Evolutionary conservation across 2,329 filamentous ascomycete species (phyloP), one percentile per base, ranked within the genome.

Genomic region (Reticulascus tulasneorum): DNA sequence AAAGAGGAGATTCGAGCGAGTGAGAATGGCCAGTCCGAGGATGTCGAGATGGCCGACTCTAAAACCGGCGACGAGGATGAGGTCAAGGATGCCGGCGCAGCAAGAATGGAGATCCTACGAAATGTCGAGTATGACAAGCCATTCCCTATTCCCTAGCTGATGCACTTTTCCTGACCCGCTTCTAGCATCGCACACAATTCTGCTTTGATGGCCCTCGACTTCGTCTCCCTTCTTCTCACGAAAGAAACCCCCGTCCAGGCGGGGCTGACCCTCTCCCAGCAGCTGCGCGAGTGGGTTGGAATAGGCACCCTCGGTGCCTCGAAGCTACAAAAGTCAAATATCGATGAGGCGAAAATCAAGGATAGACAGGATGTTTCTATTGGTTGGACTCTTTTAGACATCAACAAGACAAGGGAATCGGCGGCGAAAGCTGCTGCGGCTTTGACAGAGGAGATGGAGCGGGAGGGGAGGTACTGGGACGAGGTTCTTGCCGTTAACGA

Each of bases 381-480:
- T 4, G 90, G 89, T 22, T 91, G 87, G 76, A 83, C 86, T 35
- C 68, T 93, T 44, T 79, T 90, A 51, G 83, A 82, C 29, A 78
- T 95, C 47, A 81, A 85, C 49, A 75, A 77, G 22, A 82, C 85
- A 4, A 81, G 87, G 2, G 82, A 86, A 49, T 81, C 82, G 23
- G 75, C 95, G 16, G 65, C 88, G 11, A 73, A 79, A 9, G 83
- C 89, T 5, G 84, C 86, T 1, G 71, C 74, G 18, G 75, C 86
- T 25, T 64, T 98, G 10, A 77, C 87, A 49, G 76, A 75, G 9
- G 90, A 95, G 57, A 84, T 94, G 22, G 73, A 77, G 9, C 77
- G 79, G 20, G 93, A 98, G 64, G 82, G 82, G 3, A 82, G 75
- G 49, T 98, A 94, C 59, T 98, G 93, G 93, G 76, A 84, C 37